These are phyloP conservation scores for Karstenula rhodostoma DNA, from an alignment of 2,329 filamentous ascomycete species.

Conservation along the genomic window DNA sequence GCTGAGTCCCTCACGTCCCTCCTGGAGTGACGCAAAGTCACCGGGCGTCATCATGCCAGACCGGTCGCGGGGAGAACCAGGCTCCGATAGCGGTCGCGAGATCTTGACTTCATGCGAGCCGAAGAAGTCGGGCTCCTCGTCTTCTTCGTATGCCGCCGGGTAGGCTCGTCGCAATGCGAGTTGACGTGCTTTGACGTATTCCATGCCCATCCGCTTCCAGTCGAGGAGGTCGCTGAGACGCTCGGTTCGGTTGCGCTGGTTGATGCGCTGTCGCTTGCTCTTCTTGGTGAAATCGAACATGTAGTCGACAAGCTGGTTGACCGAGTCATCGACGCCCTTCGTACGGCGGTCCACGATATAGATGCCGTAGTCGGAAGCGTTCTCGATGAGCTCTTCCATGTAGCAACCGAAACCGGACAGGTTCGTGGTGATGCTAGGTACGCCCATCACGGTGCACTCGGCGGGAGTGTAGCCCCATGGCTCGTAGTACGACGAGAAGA, in stretches of 20 bases:
- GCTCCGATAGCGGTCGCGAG: conserved; percentile 89
- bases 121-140: conserved; percentile 88
- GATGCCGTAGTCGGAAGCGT: conserved; percentile 96
- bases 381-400: conserved; percentile 99
- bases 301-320: conserved; percentile 89
- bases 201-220: conserved; percentile 99
- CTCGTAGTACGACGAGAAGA: conserved; percentile 98
- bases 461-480: conserved; percentile 99
- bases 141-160: conserved; percentile 79
- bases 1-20: conserved; percentile 88
- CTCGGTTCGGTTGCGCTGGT: conserved; percentile 97
- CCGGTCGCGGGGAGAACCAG: conserved; percentile 88
- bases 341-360: conserved; percentile 96
- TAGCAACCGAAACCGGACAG: conserved; percentile 98
- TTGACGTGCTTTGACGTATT: conserved; percentile 97
- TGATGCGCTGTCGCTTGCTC: conserved; percentile 95
- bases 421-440: conserved; percentile 98
- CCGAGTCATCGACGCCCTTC: conserved; percentile 96
- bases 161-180: conserved; percentile 91
- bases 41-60: conserved; percentile 99
- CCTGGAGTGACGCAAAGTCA: conserved; percentile 95
- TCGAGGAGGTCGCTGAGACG: conserved; percentile 92
- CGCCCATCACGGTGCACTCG: conserved; percentile 98
- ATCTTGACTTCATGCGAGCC: conserved; percentile 95
- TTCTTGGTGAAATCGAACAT: conserved; percentile 97